Evolutionary conservation across 73 alveolate species (phyloP).

Genomic region (Diophrys sp.): DNA sequence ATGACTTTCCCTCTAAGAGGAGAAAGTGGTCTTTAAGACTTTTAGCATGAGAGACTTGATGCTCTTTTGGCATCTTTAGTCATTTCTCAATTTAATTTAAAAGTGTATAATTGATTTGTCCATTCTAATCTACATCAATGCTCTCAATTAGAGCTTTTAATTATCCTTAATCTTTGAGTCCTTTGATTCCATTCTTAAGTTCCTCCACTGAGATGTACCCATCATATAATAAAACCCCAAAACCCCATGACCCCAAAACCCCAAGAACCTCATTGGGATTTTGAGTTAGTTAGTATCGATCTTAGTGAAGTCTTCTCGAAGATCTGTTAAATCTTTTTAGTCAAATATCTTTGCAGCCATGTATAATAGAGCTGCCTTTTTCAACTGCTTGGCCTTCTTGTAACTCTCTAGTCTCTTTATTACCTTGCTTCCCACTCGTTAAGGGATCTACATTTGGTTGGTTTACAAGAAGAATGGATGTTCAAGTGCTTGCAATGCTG

Average conservation of each 20-base stretch:
- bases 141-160: neutral
- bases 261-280: neutral
- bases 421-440: neutral
- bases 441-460: neutral
- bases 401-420: neutral
- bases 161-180: neutral
- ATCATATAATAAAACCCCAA: constrained; percentile 1
- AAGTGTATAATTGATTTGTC: neutral
- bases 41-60: no score
- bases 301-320: constrained; percentile 2
- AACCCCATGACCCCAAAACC: constrained; percentile 21
- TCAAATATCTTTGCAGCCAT: neutral
- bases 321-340: constrained; percentile 3
- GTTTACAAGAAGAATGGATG: constrained; percentile 7
- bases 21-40: no score
- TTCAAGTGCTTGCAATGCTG: constrained; percentile 14
- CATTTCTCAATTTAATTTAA: no score
- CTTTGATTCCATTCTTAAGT: neutral
- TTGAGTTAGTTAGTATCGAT: neutral
- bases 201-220: neutral
- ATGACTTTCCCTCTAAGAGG: no score
- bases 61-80: no score
- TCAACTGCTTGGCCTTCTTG: neutral
- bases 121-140: neutral
- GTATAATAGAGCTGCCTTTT: neutral